Evolutionary conservation across 2,329 filamentous ascomycete genomes (phyloP).

Genomic region (Epichloe amarillans): DNA sequence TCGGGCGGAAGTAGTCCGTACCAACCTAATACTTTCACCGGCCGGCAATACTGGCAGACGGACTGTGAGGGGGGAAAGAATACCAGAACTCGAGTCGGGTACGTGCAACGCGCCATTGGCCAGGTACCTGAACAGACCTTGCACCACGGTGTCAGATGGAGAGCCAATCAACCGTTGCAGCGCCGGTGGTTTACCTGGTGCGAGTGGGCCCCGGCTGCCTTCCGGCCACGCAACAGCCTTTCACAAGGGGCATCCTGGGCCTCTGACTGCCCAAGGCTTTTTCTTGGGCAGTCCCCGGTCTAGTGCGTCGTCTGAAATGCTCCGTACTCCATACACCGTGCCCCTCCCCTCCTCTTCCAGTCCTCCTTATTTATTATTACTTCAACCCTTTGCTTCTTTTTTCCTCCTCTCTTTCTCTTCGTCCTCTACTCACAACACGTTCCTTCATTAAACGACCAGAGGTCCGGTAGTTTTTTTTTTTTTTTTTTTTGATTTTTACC

Average conservation of each 20-base stretch:
- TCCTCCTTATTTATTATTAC: neutral
- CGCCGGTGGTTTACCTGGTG: neutral
- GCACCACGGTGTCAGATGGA: neutral
- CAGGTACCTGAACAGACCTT: constrained; percentile 13
- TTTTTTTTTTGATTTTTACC: constrained; percentile 4
- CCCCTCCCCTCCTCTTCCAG: neutral
- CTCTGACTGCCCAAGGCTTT: neutral
- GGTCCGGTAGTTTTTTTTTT: constrained; percentile 4
- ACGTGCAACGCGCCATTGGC: constrained; percentile 16
- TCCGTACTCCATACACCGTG: too few relatives aligned
- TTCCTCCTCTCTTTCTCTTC: neutral
- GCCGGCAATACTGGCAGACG: neutral
- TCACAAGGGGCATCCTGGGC: neutral
- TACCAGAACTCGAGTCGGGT: constrained; percentile 4
- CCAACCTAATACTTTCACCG: neutral
- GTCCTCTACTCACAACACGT: constrained; percentile 1
- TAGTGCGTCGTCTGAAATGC: too few relatives aligned
- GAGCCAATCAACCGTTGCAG: neutral
- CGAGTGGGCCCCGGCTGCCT: neutral
- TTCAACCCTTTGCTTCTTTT: neutral
- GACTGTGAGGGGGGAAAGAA: too few relatives aligned
- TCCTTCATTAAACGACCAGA: constrained; percentile 6
- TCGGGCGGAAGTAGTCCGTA: too few relatives aligned
- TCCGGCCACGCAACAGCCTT: neutral
- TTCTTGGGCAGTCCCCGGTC: neutral